These are phyloP conservation scores for Filosporella fistucella DNA, from an alignment of 495 filamentous ascomycete genomes.

Conservation along the genomic window DNA sequence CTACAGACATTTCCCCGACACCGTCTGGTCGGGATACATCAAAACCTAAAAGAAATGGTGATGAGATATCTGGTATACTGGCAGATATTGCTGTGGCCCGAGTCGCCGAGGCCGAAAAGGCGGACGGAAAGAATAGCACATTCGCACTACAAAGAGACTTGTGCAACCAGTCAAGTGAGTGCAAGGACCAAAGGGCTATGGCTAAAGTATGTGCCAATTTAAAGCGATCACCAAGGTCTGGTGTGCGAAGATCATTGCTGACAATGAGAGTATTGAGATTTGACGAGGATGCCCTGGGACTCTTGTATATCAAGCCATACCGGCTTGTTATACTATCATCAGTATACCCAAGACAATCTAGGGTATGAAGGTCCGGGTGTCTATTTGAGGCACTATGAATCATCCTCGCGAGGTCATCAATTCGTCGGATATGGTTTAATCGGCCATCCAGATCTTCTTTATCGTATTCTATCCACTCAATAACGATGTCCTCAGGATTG, in stretches of 20 bases:
- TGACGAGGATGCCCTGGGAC: slow-evolving; percentile 10
- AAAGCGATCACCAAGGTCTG: slow-evolving; percentile 31
- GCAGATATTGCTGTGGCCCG: slow-evolving; percentile 16
- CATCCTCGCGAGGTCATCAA: slow-evolving; percentile 34
- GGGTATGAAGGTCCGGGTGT: slow-evolving; percentile 32
- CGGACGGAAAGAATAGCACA: slow-evolving; percentile 30
- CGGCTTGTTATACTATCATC: slow-evolving; percentile 26
- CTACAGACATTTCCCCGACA: slow-evolving; percentile 30
- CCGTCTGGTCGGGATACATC: slow-evolving; percentile 31
- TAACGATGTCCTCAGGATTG: slow-evolving; percentile 22
- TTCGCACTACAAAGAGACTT: slow-evolving; percentile 29
- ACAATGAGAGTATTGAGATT: slow-evolving; percentile 24
- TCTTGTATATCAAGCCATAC: slow-evolving; percentile 25
- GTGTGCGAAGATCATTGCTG: slow-evolving; percentile 25
- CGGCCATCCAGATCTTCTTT: slow-evolving; percentile 27
- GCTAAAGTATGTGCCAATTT: slow-evolving; percentile 28
- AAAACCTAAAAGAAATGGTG: slow-evolving; percentile 30
- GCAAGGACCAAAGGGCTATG: slow-evolving; percentile 31
- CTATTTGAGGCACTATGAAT: slow-evolving; percentile 29
- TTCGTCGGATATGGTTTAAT: slow-evolving; percentile 25
- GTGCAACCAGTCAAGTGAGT: slow-evolving; percentile 36
- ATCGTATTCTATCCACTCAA: slow-evolving; percentile 34
- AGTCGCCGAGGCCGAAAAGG: slow-evolving; percentile 14
- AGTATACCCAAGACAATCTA: slow-evolving; percentile 34
- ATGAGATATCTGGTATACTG: slow-evolving; percentile 21